These are phyloP conservation scores for Diutina mesorugosa DNA, from an alignment of 1,139 yeast genomes.

Conservation along the genomic window DNA sequence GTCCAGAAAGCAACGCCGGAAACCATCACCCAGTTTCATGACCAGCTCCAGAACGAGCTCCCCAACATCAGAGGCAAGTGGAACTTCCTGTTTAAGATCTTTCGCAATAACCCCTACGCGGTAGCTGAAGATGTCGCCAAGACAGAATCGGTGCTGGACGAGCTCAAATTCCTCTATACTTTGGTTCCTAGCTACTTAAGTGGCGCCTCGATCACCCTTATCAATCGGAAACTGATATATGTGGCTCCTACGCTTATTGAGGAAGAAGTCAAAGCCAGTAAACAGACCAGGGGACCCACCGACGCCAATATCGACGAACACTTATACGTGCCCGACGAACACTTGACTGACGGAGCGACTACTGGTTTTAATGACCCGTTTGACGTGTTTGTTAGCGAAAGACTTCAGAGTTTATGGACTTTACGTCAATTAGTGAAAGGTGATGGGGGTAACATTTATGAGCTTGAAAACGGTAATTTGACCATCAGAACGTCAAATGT, in stretches of 20 bases:
- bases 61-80: conserved; percentile 50
- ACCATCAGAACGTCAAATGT: conserved; percentile 55
- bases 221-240: conserved; percentile 34
- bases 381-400: conserved; percentile 36
- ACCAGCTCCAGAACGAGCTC: conserved; percentile 49
- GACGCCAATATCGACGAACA: conserved; percentile 6
- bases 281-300: not conserved
- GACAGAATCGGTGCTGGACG: conserved; percentile 18
- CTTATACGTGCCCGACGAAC: conserved; percentile 23
- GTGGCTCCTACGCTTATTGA: conserved; percentile 27
- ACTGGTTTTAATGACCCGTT: conserved; percentile 36
- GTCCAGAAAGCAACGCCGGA: conserved; percentile 50
- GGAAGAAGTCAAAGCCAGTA: conserved; percentile 9
- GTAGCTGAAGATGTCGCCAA: not conserved
- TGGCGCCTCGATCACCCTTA: conserved; percentile 38
- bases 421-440: conserved; percentile 64
- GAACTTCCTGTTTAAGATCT: conserved; percentile 53
- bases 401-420: conserved; percentile 62
- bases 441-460: conserved; percentile 60
- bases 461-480: conserved; percentile 33
- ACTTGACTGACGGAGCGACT: conserved; percentile 32
- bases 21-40: conserved; percentile 53
- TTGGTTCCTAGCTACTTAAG: conserved; percentile 41
- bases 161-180: conserved; percentile 39
- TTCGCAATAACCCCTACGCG: conserved; percentile 45